phyloP scores from a whole-genome alignment of 345 rosid species.

The Kernera saxatilis region DNA sequence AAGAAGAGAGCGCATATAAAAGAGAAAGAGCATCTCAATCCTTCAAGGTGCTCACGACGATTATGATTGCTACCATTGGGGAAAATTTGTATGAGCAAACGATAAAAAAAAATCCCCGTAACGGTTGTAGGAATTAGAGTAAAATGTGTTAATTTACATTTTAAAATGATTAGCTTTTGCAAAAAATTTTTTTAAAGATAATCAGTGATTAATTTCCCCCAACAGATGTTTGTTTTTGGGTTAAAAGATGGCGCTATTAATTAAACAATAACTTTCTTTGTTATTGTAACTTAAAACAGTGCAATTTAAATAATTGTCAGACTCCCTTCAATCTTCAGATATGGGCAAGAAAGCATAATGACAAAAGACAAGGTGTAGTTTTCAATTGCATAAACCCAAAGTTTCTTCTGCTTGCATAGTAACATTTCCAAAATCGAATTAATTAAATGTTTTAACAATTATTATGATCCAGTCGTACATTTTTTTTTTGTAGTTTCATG shows the following conservation, averaged over 20 bases:
- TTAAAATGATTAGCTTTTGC: not conserved
- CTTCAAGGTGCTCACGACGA: not conserved
- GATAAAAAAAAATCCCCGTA: not conserved
- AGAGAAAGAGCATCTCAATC: not conserved
- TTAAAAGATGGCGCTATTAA: too few species aligned
- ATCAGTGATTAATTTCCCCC: too few species aligned
- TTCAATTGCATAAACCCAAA: slow-evolving; percentile 8
- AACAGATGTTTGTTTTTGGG: too few species aligned
- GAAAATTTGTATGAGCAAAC: not conserved
- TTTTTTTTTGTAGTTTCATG: not conserved
- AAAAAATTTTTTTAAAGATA: too few species aligned
- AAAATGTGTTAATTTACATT: not conserved
- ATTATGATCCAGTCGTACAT: not conserved
- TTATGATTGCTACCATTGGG: not conserved
- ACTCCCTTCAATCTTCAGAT: not conserved
- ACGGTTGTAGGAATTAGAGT: not conserved
- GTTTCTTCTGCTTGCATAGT: slow-evolving; percentile 10
- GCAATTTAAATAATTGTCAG: not conserved
- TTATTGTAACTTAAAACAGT: not conserved
- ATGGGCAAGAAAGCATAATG: not conserved
- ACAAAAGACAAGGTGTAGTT: not conserved
- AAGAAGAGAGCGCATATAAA: too few species aligned
- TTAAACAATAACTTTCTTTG: not conserved
- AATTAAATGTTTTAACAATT: not conserved
- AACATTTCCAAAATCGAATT: not conserved